phyloP scores from a whole-genome alignment of 495 filamentous ascomycete species.

The Tetracladium setigerum region DNA sequence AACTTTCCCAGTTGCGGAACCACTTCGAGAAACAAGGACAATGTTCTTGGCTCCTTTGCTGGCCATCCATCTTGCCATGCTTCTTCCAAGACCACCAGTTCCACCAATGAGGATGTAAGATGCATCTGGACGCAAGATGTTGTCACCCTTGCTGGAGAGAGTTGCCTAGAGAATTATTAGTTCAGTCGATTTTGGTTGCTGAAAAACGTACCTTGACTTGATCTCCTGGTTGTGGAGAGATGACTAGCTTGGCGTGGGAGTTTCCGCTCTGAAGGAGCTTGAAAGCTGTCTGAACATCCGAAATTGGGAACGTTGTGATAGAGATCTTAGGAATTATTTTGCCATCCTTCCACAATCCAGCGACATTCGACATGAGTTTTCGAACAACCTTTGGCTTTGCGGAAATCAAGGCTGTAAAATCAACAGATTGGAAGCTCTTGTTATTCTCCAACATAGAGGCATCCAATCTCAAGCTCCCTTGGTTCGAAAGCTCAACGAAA shows the following conservation, averaged over 20 bases:
- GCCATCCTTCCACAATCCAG: slow-evolving; percentile 30
- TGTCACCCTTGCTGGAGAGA: slow-evolving; percentile 2
- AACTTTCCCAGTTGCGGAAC: slow-evolving; percentile 20
- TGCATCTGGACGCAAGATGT: slow-evolving; percentile 23
- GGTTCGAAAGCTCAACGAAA: slow-evolving; percentile 36
- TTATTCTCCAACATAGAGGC: slow-evolving; percentile 29
- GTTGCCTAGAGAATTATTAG: slow-evolving; percentile 11
- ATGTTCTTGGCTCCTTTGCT: slow-evolving; percentile 49
- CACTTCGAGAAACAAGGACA: slow-evolving; percentile 50
- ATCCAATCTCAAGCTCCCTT: slow-evolving; percentile 29
- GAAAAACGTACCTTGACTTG: slow-evolving; percentile 26
- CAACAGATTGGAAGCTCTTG: slow-evolving; percentile 40
- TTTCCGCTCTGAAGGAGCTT: slow-evolving; percentile 47
- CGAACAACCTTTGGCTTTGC: slow-evolving; percentile 30
- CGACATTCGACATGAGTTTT: slow-evolving; percentile 32
- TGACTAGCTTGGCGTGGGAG: slow-evolving; percentile 49
- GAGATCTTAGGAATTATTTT: slow-evolving; percentile 33
- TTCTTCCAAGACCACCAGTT: slow-evolving; percentile 55
- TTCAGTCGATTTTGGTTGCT: not conserved
- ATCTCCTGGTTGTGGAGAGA: slow-evolving; percentile 32
- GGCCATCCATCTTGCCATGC: slow-evolving; percentile 54
- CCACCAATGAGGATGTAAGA: slow-evolving; percentile 57
- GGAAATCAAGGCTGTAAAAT: slow-evolving; percentile 32
- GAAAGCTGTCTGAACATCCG: slow-evolving; percentile 48
- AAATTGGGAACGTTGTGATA: slow-evolving; percentile 38